Percentiles rank a stretch among this genome's conserved stretches.
Conservation (phyloP, 352 stramenopile species). For the Globisporangium apiculatum region DNA sequence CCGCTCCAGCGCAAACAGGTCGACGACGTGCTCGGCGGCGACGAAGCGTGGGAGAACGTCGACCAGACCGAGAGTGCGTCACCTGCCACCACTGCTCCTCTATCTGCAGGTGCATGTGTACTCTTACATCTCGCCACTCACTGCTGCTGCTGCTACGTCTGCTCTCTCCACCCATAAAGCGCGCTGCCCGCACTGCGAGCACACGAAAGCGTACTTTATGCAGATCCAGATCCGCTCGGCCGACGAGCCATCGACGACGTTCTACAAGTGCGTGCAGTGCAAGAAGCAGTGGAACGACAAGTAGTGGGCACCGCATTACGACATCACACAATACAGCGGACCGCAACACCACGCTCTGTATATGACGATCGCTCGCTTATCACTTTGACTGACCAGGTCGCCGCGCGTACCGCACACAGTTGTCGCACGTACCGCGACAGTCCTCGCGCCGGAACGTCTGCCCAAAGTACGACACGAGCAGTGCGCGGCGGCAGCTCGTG, state of each 20-base stretch:
- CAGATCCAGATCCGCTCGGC: slow-evolving; percentile 99
- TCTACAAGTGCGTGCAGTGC: slow-evolving; percentile 99
- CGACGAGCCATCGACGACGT: slow-evolving; percentile 98
- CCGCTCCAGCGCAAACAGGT: slow-evolving; percentile 95
- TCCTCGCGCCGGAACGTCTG: slow-evolving; percentile 62
- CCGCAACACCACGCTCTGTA: not conserved
- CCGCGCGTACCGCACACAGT: slow-evolving; percentile 9
- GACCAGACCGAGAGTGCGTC: slow-evolving; percentile 92
- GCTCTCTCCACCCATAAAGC: slow-evolving; percentile 23
- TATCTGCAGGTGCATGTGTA: not conserved
- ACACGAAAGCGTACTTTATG: slow-evolving; percentile 99
- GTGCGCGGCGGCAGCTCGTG: slow-evolving; percentile 62
- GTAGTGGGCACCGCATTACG: slow-evolving; percentile 3
- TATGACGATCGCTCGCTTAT: slow-evolving; percentile 2
- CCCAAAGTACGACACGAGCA: slow-evolving; percentile 77
- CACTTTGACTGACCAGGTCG: slow-evolving; percentile 4
- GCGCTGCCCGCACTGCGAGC: slow-evolving; percentile 93
- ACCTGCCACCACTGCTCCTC: not conserved
- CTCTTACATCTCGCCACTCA: not conserved
- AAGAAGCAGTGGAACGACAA: slow-evolving; percentile 96
- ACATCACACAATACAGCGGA: not conserved
- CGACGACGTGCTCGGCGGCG: slow-evolving; percentile 97
- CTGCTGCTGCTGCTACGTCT: not conserved
- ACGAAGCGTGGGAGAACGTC: slow-evolving; percentile 97
- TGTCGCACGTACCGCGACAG: slow-evolving; percentile 33